Conservation (phyloP, 176 grass and related monocot species). For the Eragrostis curvula region DNA sequence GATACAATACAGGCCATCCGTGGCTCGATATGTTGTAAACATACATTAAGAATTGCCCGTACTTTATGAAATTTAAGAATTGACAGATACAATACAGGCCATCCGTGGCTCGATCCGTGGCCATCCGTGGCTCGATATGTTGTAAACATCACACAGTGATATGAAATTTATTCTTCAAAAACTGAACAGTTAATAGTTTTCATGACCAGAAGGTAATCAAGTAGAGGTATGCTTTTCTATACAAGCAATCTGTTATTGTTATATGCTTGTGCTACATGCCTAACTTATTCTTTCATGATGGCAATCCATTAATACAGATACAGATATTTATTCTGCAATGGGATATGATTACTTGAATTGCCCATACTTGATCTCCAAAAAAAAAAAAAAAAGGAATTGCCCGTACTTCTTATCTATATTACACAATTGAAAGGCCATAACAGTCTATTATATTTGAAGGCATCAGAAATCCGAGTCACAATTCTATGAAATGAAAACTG, state of each 20-base stretch:
- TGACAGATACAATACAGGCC: too few relatives aligned
- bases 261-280: background rate
- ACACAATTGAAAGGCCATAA: background rate
- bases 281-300: background rate
- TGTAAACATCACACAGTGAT: background rate
- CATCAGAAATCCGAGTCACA: conserved; percentile 6
- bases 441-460: background rate
- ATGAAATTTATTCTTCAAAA: background rate
- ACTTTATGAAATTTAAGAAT: too few relatives aligned
- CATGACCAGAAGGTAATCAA: background rate
- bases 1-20: background rate
- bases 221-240: too few relatives aligned
- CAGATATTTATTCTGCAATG: background rate
- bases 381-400: too few relatives aligned
- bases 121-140: background rate
- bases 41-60: too few relatives aligned
- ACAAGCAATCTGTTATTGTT: background rate
- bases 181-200: background rate
- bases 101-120: too few relatives aligned
- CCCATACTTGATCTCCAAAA: too few relatives aligned
- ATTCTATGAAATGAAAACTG: background rate
- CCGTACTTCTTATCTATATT: background rate
- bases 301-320: background rate
- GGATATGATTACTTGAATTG: background rate
- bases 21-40: background rate